Evolutionary conservation across 2,329 filamentous ascomycete species (phyloP).

Genomic region (Gremmenia infestans): DNA sequence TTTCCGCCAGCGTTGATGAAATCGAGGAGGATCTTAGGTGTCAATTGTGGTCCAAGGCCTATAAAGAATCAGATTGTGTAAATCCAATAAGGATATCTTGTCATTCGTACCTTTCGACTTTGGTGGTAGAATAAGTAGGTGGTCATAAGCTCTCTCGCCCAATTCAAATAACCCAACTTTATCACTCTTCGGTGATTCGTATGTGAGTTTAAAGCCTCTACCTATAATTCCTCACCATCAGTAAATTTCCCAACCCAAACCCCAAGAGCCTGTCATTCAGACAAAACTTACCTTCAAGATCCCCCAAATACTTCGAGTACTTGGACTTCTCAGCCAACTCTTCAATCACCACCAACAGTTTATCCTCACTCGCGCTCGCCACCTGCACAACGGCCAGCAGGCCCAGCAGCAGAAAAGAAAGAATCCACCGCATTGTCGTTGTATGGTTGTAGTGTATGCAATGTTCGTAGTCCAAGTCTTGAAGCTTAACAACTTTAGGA

Average conservation of each 20-base stretch:
- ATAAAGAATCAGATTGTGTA: conserved; percentile 5
- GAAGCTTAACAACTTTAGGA: conserved; percentile 28
- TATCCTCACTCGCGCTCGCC: conserved; percentile 70
- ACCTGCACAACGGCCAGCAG: conserved; percentile 66
- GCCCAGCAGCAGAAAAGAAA: conserved; percentile 64
- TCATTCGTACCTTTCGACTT: conserved; percentile 74
- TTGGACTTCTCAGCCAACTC: conserved; percentile 72
- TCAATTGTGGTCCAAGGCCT: conserved; percentile 85
- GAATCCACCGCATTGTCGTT: conserved; percentile 64
- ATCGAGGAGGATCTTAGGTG: conserved; percentile 78
- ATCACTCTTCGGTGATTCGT: conserved; percentile 79
- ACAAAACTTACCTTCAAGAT: conserved; percentile 55
- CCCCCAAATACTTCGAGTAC: conserved; percentile 77
- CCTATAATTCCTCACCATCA: conserved; percentile 43
- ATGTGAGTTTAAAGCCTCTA: conserved; percentile 75
- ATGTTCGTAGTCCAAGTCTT: conserved; percentile 15
- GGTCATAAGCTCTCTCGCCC: conserved; percentile 85
- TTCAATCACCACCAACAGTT: conserved; percentile 82
- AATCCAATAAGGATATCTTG: not conserved
- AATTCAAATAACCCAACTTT: conserved; percentile 74
- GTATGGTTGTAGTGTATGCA: conserved; percentile 15
- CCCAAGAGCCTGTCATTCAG: conserved; percentile 9
- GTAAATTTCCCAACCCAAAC: conserved; percentile 8
- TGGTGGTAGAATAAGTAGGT: conserved; percentile 80
- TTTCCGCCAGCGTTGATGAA: conserved; percentile 92